Conservation (phyloP, 495 filamentous ascomycete species). For the Neurospora cerealis region DNA sequence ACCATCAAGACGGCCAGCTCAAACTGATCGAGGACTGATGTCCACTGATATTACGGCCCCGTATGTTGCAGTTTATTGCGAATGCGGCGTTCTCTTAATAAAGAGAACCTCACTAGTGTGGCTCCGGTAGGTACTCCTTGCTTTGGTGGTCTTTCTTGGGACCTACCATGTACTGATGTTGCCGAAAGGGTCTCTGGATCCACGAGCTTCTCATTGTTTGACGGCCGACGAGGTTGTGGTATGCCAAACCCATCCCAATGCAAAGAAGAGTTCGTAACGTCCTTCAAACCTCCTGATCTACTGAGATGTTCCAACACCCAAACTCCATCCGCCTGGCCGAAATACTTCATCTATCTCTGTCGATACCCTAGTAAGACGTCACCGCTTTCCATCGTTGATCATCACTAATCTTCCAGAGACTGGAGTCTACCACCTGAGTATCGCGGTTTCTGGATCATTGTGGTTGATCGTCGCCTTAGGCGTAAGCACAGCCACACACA, state of each 20-base stretch:
- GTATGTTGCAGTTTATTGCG: not conserved
- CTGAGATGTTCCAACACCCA: not conserved
- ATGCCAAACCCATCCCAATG: too few relatives aligned
- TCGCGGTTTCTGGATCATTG: not conserved
- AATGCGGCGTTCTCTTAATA: not conserved
- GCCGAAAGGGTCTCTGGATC: too few relatives aligned
- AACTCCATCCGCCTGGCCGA: not conserved
- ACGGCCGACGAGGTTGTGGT: too few relatives aligned
- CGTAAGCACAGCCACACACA: not conserved
- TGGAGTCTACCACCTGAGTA: not conserved
- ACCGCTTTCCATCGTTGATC: not conserved
- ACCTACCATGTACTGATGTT: not conserved
- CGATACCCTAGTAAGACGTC: not conserved
- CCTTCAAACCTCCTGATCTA: too few relatives aligned
- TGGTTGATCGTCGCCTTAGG: not conserved
- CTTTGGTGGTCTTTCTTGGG: not conserved
- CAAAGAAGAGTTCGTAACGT: too few relatives aligned
- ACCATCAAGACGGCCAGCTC: not conserved
- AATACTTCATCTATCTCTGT: not conserved
- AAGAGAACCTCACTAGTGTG: not conserved
- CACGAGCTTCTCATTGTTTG: too few relatives aligned
- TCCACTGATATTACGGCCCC: not conserved
- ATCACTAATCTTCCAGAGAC: not conserved
- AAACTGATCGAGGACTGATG: not conserved
- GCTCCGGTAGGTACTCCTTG: not conserved